Conservation (phyloP, 495 filamentous ascomycete genomes). For the Aspergillus campestris region DNA sequence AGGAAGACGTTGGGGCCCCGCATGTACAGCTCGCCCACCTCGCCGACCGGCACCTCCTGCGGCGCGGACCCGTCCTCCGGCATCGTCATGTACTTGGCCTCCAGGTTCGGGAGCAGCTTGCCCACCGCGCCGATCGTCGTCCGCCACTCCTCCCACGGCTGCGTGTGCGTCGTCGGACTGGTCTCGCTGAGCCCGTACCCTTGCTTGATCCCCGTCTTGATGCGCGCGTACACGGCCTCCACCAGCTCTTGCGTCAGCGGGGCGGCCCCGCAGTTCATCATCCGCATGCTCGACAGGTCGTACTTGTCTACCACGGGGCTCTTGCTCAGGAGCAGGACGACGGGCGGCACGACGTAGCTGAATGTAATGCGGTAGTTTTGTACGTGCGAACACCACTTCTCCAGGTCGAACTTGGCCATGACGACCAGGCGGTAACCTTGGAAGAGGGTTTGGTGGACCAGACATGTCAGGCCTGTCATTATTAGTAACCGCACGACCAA, state of each 20-base stretch:
- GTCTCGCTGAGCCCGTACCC: constrained; percentile 86
- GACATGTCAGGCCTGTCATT: constrained; percentile 56
- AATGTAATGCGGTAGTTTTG: constrained; percentile 71
- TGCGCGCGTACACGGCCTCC: constrained; percentile 63
- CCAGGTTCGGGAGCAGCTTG: constrained; percentile 69
- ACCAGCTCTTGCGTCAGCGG: constrained; percentile 79
- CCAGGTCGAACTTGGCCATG: constrained; percentile 79
- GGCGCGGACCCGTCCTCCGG: constrained; percentile 44
- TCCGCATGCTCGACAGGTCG: constrained; percentile 68
- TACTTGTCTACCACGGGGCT: constrained; percentile 69
- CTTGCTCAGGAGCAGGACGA: constrained; percentile 74
- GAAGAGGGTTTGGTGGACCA: constrained; percentile 57
- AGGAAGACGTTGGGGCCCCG: constrained; percentile 59
- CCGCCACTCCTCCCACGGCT: constrained; percentile 72
- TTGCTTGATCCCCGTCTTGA: constrained; percentile 70
- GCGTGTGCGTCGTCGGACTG: constrained; percentile 47
- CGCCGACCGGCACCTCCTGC: constrained; percentile 47
- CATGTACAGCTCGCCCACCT: constrained; percentile 59
- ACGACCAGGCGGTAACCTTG: constrained; percentile 62
- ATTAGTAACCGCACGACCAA: not conserved
- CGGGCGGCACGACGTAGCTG: constrained; percentile 75
- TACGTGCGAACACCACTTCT: constrained; percentile 65
- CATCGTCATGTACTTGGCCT: constrained; percentile 66
- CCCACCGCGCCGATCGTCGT: constrained; percentile 74
- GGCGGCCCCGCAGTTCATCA: constrained; percentile 86